Evolutionary conservation across 441 rosid genomes (phyloP).

Genomic region (Macaranga tanarius): DNA sequence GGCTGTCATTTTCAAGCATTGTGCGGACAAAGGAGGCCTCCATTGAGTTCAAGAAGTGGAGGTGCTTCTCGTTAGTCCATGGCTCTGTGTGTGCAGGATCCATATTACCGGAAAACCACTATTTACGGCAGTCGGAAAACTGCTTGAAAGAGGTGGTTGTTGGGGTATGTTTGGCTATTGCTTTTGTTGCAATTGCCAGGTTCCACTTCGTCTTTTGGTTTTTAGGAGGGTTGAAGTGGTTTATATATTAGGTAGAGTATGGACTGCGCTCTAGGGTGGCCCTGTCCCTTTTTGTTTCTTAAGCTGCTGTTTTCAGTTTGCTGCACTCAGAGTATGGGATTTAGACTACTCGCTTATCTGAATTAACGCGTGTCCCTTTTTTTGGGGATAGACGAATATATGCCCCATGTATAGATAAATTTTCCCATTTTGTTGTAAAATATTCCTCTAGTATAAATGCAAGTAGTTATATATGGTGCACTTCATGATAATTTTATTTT

Average conservation of each 20-base stretch:
- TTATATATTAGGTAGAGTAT: not conserved
- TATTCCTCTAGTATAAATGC: no score
- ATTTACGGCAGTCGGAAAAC: not conserved
- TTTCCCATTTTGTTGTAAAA: no score
- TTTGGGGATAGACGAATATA: no score
- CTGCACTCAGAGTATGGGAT: slow-evolving; percentile 1
- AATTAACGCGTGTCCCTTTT: not conserved
- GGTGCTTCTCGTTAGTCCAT: slow-evolving; percentile 71
- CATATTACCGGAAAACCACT: slow-evolving; percentile 19
- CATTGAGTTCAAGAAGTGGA: slow-evolving; percentile 45
- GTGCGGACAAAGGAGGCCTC: slow-evolving; percentile 55
- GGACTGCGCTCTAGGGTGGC: not conserved
- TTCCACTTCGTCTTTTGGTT: not conserved
- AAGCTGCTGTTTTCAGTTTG: not conserved
- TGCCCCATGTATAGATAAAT: no score
- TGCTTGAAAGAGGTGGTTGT: not conserved
- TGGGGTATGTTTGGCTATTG: not conserved
- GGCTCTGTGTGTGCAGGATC: slow-evolving; percentile 21
- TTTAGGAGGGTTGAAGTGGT: not conserved
- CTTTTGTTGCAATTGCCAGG: not conserved
- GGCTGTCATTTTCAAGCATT: slow-evolving; percentile 36
- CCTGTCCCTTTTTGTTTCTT: not conserved
- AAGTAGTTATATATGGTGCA: no score
- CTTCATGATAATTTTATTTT: no score
- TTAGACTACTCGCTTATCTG: not conserved